These are phyloP conservation scores for Picea sitchensis DNA, from an alignment of 75 land plant genomes.

Conservation along the genomic window DNA sequence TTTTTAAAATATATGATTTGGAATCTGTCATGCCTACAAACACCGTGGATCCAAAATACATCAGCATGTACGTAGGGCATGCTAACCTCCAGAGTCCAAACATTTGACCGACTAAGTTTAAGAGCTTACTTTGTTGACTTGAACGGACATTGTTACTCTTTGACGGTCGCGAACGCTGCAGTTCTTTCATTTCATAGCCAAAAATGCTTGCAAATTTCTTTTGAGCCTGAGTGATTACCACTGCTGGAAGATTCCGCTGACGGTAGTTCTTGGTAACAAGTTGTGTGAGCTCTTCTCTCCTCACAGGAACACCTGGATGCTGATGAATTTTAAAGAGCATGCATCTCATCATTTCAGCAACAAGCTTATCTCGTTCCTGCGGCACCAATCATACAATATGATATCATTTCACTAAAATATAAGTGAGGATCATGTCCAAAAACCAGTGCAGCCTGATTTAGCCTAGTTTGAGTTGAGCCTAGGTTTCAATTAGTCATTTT, in stretches of 20 bases:
- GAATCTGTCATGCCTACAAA: conserved; percentile 47
- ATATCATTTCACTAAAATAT: background rate
- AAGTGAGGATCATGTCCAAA: background rate
- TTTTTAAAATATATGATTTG: conserved; percentile 71
- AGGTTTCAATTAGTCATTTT: background rate
- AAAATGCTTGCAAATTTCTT: conserved; percentile 59
- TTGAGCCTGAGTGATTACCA: conserved; percentile 66
- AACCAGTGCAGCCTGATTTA: background rate
- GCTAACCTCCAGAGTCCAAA: background rate
- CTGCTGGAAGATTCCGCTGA: conserved; percentile 49
- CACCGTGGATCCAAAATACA: background rate
- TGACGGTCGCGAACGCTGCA: conserved; percentile 58
- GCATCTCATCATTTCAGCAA: conserved; percentile 80
- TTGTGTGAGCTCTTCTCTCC: conserved; percentile 76
- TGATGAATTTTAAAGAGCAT: conserved; percentile 82
- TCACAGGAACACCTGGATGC: conserved; percentile 80
- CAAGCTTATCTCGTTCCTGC: conserved; percentile 82
- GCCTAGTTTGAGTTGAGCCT: background rate
- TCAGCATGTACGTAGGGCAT: background rate
- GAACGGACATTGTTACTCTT: conserved; percentile 21
- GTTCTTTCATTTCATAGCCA: conserved; percentile 86
- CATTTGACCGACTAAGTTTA: background rate
- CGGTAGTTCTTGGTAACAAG: conserved; percentile 70
- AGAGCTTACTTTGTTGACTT: conserved; percentile 49
- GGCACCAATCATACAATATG: background rate